Percentiles rank a stretch among this genome's conserved stretches.
phyloP scores from a whole-genome alignment of 106 monocot genomes.

The Allium sativum region DNA sequence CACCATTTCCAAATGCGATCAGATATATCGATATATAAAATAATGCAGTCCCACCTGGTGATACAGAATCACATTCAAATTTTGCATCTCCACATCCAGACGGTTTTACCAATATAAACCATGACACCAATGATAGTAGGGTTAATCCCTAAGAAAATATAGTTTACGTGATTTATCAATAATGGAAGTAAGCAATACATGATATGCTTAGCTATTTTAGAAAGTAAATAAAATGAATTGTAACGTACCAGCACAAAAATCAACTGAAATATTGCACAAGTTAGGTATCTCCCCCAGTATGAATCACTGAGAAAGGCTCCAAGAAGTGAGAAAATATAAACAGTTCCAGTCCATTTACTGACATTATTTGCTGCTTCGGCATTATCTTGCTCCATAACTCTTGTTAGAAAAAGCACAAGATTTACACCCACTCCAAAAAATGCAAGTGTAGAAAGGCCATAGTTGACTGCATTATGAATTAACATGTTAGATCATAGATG shows the following conservation, averaged over 20 bases:
- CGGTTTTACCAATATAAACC: slow-evolving; percentile 55
- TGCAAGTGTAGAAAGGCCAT: slow-evolving; percentile 56
- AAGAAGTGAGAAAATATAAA: slow-evolving; percentile 71
- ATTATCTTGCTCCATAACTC: slow-evolving; percentile 56
- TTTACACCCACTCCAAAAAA: slow-evolving; percentile 81
- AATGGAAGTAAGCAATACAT: too few species aligned
- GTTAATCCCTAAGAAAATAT: slow-evolving; percentile 10
- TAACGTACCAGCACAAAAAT: slow-evolving; percentile 55
- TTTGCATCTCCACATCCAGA: slow-evolving; percentile 50
- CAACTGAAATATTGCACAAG: slow-evolving; percentile 66
- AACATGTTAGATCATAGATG: not conserved
- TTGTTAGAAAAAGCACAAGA: slow-evolving; percentile 63
- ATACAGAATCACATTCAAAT: slow-evolving; percentile 25
- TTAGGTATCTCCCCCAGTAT: slow-evolving; percentile 69
- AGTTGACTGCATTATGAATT: slow-evolving; percentile 42
- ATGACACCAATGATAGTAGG: slow-evolving; percentile 50
- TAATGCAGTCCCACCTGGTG: slow-evolving; percentile 16
- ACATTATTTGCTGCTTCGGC: slow-evolving; percentile 73
- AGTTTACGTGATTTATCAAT: too few species aligned
- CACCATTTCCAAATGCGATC: slow-evolving; percentile 72
- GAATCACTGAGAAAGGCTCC: slow-evolving; percentile 82
- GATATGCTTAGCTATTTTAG: too few species aligned
- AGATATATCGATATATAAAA: slow-evolving; percentile 77
- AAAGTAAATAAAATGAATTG: not conserved
- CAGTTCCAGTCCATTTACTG: slow-evolving; percentile 79